A percentile compares a stretch with the other conserved stretches of the same genome.
These are phyloP conservation scores for Fusarium heterosporum DNA, from an alignment of 2,329 filamentous ascomycete species.

Conservation along the genomic window DNA sequence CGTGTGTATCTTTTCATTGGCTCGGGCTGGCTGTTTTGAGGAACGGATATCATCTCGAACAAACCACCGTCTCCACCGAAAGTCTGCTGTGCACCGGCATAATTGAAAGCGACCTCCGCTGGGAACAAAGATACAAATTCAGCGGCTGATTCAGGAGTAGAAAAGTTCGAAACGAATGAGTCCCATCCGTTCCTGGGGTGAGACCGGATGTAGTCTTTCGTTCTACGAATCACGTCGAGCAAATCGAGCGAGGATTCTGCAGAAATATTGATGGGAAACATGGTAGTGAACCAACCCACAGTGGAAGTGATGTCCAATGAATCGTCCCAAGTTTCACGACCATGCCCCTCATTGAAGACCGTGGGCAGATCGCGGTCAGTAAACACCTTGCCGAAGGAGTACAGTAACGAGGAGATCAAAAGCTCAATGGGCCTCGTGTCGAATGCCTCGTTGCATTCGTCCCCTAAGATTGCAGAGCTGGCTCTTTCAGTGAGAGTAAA, in stretches of 20 bases:
- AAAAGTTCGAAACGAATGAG: not conserved
- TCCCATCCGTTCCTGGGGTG: not conserved
- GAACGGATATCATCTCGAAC: not conserved
- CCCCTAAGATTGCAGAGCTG: not conserved
- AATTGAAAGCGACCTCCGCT: slow-evolving; percentile 48
- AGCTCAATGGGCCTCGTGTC: slow-evolving; percentile 24
- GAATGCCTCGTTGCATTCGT: slow-evolving; percentile 10
- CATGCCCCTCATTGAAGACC: slow-evolving; percentile 56
- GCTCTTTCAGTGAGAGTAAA: not conserved
- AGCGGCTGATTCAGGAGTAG: not conserved
- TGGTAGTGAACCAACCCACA: slow-evolving; percentile 58
- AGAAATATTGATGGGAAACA: not conserved
- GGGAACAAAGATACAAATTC: slow-evolving; percentile 48
- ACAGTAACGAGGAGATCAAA: slow-evolving; percentile 40
- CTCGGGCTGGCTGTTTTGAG: not conserved
- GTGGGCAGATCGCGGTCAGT: slow-evolving; percentile 48
- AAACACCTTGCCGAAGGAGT: slow-evolving; percentile 52
- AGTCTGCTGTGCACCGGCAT: not conserved
- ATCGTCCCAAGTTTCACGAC: slow-evolving; percentile 52
- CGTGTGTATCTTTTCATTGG: not conserved
- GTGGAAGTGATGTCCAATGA: slow-evolving; percentile 53
- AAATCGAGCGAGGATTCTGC: not conserved
- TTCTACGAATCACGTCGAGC: not conserved
- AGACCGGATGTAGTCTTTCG: not conserved
- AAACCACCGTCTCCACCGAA: not conserved